Conservation (phyloP, 495 filamentous ascomycete species). For the Bombardia bombarda region DNA sequence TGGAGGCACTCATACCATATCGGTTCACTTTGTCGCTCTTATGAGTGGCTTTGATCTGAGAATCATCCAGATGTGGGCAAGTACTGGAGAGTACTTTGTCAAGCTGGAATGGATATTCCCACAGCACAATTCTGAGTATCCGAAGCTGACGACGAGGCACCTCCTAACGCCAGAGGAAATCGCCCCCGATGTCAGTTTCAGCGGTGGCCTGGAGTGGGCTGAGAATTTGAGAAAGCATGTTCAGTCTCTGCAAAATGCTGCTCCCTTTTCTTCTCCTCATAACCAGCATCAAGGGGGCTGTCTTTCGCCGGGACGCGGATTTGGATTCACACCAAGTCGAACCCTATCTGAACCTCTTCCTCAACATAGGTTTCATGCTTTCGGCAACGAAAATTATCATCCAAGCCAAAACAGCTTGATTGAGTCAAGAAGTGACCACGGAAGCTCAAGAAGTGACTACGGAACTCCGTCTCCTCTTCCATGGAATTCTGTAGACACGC, state of each 20-base stretch:
- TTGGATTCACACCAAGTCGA: no score
- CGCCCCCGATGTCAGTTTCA: background rate
- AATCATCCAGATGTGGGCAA: background rate
- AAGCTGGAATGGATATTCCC: background rate
- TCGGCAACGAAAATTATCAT: background rate
- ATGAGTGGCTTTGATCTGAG: background rate
- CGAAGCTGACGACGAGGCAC: background rate
- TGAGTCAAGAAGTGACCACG: no score
- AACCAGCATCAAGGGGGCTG: background rate
- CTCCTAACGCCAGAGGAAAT: background rate
- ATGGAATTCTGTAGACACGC: no score
- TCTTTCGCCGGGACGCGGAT: no score
- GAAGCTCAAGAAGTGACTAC: no score
- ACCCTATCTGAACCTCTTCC: no score
- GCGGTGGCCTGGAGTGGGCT: background rate
- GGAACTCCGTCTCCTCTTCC: no score
- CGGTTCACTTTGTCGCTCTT: background rate
- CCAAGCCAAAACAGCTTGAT: background rate
- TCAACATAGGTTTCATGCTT: no score
- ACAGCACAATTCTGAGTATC: background rate
- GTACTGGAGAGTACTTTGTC: background rate
- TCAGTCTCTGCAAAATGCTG: background rate
- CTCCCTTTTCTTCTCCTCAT: background rate
- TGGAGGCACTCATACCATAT: background rate
- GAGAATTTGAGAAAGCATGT: background rate